These are phyloP conservation scores for Carpediemonas membranifera DNA, from an alignment of 78 protist genomes.

Conservation along the genomic window DNA sequence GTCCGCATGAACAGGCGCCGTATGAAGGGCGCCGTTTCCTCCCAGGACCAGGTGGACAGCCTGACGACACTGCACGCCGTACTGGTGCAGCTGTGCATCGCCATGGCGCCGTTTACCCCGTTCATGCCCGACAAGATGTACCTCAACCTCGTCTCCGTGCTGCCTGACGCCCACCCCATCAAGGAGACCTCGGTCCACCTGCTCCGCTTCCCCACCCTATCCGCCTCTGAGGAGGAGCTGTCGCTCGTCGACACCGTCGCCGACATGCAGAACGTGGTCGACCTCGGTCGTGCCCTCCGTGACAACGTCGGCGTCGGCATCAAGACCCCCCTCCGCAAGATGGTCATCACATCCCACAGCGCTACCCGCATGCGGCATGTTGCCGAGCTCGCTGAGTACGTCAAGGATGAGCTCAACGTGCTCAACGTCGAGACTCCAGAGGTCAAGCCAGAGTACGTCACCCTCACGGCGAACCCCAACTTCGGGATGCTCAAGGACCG, in stretches of 20 bases:
- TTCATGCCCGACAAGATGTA: constrained; percentile 86
- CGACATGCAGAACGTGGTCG: constrained; percentile 72
- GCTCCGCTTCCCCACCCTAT: constrained; percentile 62
- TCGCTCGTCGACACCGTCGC: constrained; percentile 46
- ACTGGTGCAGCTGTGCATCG: constrained; percentile 46
- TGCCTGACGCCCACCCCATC: constrained; percentile 35
- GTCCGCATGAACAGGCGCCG: constrained; percentile 27
- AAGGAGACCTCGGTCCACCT: constrained; percentile 28
- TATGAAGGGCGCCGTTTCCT: constrained; percentile 44
- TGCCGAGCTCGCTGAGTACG: constrained; percentile 4
- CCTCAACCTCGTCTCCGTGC: constrained; percentile 50
- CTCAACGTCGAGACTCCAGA: constrained; percentile 5
- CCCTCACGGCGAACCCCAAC: background rate
- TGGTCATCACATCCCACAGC: background rate
- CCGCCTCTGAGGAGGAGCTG: constrained; percentile 45
- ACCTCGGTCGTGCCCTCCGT: constrained; percentile 59
- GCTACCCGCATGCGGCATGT: constrained; percentile 10
- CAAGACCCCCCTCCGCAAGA: constrained; percentile 29
- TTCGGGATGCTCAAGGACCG: constrained; percentile 1
- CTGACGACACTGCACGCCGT: constrained; percentile 65
- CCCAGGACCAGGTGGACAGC: constrained; percentile 44
- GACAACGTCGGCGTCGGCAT: constrained; percentile 39
- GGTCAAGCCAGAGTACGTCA: constrained; percentile 15
- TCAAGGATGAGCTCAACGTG: constrained; percentile 36
- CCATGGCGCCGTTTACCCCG: constrained; percentile 98